Percentiles rank a stretch among this genome's conserved stretches.
Evolutionary conservation across 768 basidiomycete genomes (phyloP).

Genomic region (Hysterangium stoloniferum): DNA sequence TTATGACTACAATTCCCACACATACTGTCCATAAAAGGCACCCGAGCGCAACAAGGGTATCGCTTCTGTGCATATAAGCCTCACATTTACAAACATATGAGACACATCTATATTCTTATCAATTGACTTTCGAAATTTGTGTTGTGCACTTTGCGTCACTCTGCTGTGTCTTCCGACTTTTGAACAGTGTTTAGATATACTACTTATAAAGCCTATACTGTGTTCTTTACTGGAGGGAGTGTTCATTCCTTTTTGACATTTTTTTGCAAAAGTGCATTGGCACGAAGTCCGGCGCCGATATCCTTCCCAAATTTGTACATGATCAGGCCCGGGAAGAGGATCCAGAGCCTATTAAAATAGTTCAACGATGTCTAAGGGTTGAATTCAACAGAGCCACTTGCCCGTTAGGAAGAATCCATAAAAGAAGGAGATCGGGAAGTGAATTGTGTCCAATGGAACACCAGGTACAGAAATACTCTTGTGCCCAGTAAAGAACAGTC

Average conservation of each 20-base stretch:
- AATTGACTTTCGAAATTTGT: too few relatives aligned
- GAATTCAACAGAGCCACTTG: conserved; percentile 28
- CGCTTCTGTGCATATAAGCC: too few relatives aligned
- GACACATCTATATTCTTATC: too few relatives aligned
- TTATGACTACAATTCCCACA: too few relatives aligned
- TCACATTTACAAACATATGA: too few relatives aligned
- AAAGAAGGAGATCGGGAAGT: conserved; percentile 38
- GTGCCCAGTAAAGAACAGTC: conserved; percentile 73
- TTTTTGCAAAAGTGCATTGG: conserved; percentile 9
- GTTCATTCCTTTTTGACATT: conserved; percentile 3
- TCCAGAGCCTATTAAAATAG: conserved; percentile 51
- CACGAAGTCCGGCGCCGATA: conserved; percentile 38
- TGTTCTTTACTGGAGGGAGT: too few relatives aligned
- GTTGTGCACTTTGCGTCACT: too few relatives aligned
- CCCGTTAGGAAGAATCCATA: conserved; percentile 79
- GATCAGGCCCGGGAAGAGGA: conserved; percentile 61
- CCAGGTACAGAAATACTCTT: conserved; percentile 71
- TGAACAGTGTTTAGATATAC: too few relatives aligned
- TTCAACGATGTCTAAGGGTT: neutral
- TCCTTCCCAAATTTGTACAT: conserved; percentile 54
- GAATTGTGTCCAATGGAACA: conserved; percentile 75
- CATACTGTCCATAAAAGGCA: too few relatives aligned
- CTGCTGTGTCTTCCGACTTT: too few relatives aligned
- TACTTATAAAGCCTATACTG: too few relatives aligned
- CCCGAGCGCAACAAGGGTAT: too few relatives aligned